Evolutionary conservation across 768 basidiomycete species (phyloP), one percentile per base, ranked within the genome.

Genomic region (Serendipita sp.): DNA sequence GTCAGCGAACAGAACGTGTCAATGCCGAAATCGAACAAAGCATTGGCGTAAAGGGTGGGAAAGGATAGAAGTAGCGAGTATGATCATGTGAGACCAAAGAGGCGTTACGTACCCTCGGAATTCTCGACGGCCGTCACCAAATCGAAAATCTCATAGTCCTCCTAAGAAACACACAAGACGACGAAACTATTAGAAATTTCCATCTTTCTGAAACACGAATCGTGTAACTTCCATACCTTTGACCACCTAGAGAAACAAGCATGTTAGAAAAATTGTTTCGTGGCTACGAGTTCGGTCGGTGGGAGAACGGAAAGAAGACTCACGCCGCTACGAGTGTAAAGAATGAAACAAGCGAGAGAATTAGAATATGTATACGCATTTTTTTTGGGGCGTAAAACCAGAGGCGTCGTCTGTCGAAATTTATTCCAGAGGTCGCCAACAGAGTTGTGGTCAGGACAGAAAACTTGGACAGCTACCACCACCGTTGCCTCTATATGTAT

Each of bases 91-190:
- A 24, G 28, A 54, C 18, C 44, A 35, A 15, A 34, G 35, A 13
- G 32, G 11, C 30, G 3, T 37, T 48, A 71, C 76, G 63, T 63
- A 79, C 92, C 92, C 78, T 96, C 94, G 2, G 89, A 77, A 2
- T 76, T 77, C 74, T 94, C 86, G 24, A 97, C 73, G 18, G 81
- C 88, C 67, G 82, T 81, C 66, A 95, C 92, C 13, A 96, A 80
- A 75, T 96, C 94, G 71, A 97, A 97, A 44, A 97, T 94, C 74
- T 97, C 93, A 78, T 96, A 82, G 76, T 97, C 93, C 75, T 94
- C 88, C 87, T 92, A 70, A 68, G 66, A 68, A 69, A 72, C 8
- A 8, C 7, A 18, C 48, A n/a, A n/a, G 5, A 8, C 48, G 30
- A 51, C 68, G 71, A 46, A 46, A 13, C 18, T 18, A 13, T 41